A percentile compares a stretch with the other conserved stretches of the same genome.
These are phyloP conservation scores for Striga asiatica DNA, from an alignment of 257 asterid genomes.

Conservation along the genomic window DNA sequence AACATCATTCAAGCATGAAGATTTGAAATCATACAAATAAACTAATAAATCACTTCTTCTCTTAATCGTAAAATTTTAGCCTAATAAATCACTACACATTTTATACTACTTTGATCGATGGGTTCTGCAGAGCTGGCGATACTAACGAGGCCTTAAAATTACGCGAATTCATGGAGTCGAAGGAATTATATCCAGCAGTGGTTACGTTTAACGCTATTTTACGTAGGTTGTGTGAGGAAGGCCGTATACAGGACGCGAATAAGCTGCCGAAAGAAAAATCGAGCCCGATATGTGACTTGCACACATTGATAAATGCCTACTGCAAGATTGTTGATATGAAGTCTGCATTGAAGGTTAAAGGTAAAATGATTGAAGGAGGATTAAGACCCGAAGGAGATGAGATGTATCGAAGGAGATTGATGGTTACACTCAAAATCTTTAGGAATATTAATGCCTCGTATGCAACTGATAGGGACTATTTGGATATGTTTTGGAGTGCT, in stretches of 20 bases:
- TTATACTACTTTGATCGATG: conserved; percentile 82
- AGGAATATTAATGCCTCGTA: conserved; percentile 42
- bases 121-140: conserved; percentile 59
- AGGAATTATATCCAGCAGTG: conserved; percentile 50
- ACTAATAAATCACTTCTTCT: no score
- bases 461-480: conserved; percentile 23
- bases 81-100: no score
- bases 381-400: conserved; percentile 66
- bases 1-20: no score
- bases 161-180: conserved; percentile 52
- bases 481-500: conserved; percentile 52
- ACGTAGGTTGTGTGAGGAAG: conserved; percentile 69
- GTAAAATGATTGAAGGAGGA: conserved; percentile 71
- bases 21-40: no score
- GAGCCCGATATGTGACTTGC: conserved; percentile 68
- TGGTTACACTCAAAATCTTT: conserved; percentile 54
- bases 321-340: conserved; percentile 76
- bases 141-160: conserved; percentile 49
- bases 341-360: conserved; percentile 56
- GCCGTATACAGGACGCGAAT: conserved; percentile 61
- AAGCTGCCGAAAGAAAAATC: conserved; percentile 41
- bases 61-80: no score
- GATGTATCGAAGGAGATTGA: conserved; percentile 60
- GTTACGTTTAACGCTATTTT: conserved; percentile 77
- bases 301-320: conserved; percentile 81